These are phyloP conservation scores for Colletotrichum destructivum DNA, from an alignment of 2,329 filamentous ascomycete genomes.

Conservation along the genomic window DNA sequence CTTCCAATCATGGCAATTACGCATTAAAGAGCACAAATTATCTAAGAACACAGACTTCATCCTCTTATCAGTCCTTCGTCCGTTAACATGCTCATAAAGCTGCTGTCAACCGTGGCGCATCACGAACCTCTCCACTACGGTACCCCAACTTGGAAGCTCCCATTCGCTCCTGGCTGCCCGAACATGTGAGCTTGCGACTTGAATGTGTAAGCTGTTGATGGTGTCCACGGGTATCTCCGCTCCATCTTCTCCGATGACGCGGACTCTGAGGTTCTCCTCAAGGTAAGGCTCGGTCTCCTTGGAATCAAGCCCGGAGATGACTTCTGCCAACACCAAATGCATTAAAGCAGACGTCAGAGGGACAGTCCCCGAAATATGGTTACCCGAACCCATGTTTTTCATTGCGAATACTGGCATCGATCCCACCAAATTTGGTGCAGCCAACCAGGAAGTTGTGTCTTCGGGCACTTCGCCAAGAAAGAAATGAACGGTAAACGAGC, in stretches of 20 bases:
- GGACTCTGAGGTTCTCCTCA: constrained; percentile 53
- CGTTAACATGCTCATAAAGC: background rate
- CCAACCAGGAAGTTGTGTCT: constrained; percentile 65
- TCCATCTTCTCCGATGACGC: constrained; percentile 50
- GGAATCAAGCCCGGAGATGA: constrained; percentile 56
- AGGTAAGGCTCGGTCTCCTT: constrained; percentile 59
- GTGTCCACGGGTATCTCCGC: constrained; percentile 46
- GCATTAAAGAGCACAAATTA: background rate
- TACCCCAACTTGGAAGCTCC: constrained; percentile 57
- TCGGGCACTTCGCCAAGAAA: constrained; percentile 73
- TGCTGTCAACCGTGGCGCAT: constrained; percentile 3
- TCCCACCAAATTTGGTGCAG: constrained; percentile 71
- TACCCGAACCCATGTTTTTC: constrained; percentile 50
- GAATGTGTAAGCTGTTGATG: constrained; percentile 54
- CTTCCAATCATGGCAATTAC: background rate
- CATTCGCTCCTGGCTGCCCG: constrained; percentile 50
- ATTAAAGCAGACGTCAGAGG: constrained; percentile 67
- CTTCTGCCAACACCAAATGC: constrained; percentile 55
- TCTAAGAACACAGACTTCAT: background rate
- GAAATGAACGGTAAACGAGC: constrained; percentile 75
- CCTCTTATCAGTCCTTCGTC: background rate
- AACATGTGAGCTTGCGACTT: constrained; percentile 56
- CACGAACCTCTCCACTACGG: constrained; percentile 43
- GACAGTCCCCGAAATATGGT: constrained; percentile 63
- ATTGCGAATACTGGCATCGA: constrained; percentile 71